Percentiles rank a stretch among this genome's conserved stretches.
Evolutionary conservation across 768 basidiomycete species (phyloP).

Genomic region (Crucibulum laeve): DNA sequence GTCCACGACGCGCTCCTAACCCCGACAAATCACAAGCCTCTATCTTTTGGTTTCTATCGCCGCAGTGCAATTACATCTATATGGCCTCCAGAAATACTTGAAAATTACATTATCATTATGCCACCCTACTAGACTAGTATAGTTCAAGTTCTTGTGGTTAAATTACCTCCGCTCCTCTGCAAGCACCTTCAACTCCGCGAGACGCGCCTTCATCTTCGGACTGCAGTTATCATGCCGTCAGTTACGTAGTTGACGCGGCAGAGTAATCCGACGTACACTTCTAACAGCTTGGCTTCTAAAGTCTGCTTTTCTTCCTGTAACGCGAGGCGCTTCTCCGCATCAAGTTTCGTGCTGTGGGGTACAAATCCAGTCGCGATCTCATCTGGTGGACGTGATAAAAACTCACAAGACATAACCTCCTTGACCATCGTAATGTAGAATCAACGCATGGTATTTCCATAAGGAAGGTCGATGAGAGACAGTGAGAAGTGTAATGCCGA

Average conservation of each 20-base stretch:
- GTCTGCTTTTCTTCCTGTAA: conserved; percentile 94
- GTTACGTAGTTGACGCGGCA: background rate
- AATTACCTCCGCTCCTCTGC: conserved; percentile 9
- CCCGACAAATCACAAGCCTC: too few relatives aligned
- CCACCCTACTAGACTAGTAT: too few relatives aligned
- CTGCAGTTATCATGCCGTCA: conserved; percentile 28
- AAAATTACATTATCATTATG: too few relatives aligned
- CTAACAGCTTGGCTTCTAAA: conserved; percentile 78
- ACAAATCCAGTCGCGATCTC: background rate
- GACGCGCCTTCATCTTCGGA: conserved; percentile 75
- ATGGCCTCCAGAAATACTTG: background rate
- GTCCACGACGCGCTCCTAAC: too few relatives aligned
- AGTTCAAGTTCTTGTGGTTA: background rate
- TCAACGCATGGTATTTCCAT: conserved; percentile 89
- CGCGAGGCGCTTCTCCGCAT: conserved; percentile 85
- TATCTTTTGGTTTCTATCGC: too few relatives aligned
- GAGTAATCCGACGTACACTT: conserved; percentile 58
- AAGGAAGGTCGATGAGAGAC: conserved; percentile 93
- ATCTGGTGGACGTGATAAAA: conserved; percentile 1
- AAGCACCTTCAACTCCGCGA: conserved; percentile 57
- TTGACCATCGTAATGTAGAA: conserved; percentile 90
- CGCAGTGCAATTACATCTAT: background rate
- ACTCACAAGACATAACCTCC: conserved; percentile 94
- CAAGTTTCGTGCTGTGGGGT: conserved; percentile 68
- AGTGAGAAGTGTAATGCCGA: conserved; percentile 90